phyloP scores from a whole-genome alignment of 225 moss, liverwort and hornwort genomes.

The Pleurozium schreberi region DNA sequence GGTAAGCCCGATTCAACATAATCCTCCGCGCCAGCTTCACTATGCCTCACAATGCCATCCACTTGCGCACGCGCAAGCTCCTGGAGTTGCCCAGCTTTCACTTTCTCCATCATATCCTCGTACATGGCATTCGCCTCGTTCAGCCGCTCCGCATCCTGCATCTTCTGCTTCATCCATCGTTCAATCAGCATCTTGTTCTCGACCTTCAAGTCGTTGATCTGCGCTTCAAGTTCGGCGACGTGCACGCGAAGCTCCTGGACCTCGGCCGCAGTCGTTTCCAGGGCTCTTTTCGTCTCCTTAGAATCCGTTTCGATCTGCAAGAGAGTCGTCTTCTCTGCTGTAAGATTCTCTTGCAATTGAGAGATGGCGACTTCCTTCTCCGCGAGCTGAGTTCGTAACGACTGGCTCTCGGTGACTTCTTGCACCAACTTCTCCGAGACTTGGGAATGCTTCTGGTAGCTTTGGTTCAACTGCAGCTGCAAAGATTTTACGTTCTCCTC shows the following conservation, averaged over 20 bases:
- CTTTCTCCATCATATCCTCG: conserved; percentile 83
- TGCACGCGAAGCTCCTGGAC: conserved; percentile 30
- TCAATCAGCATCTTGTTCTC: conserved; percentile 79
- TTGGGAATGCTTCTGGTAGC: conserved; percentile 68
- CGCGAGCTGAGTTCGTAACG: conserved; percentile 33
- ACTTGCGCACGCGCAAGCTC: conserved; percentile 77
- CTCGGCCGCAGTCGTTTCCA: conserved; percentile 39
- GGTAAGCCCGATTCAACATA: conserved; percentile 64
- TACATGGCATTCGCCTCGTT: conserved; percentile 97
- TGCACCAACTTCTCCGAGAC: conserved; percentile 62
- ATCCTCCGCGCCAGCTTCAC: conserved; percentile 69
- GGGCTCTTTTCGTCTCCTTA: conserved; percentile 9
- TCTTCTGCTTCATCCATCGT: conserved; percentile 87
- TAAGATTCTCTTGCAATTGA: conserved; percentile 42
- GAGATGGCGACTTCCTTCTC: conserved; percentile 42
- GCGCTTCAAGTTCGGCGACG: conserved; percentile 36
- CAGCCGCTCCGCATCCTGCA: conserved; percentile 76
- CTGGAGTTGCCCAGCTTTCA: conserved; percentile 64
- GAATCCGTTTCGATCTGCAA: conserved; percentile 23
- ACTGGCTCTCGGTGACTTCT: conserved; percentile 51
- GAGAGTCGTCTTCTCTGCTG: conserved; percentile 17
- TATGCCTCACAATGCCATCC: conserved; percentile 76
- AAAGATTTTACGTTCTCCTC: conserved; percentile 52
- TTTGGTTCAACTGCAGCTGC: conserved; percentile 71
- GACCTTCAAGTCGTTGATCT: conserved; percentile 26